These are phyloP conservation scores for Phytophthora crassamura DNA, from an alignment of 352 stramenopile species.

Conservation along the genomic window DNA sequence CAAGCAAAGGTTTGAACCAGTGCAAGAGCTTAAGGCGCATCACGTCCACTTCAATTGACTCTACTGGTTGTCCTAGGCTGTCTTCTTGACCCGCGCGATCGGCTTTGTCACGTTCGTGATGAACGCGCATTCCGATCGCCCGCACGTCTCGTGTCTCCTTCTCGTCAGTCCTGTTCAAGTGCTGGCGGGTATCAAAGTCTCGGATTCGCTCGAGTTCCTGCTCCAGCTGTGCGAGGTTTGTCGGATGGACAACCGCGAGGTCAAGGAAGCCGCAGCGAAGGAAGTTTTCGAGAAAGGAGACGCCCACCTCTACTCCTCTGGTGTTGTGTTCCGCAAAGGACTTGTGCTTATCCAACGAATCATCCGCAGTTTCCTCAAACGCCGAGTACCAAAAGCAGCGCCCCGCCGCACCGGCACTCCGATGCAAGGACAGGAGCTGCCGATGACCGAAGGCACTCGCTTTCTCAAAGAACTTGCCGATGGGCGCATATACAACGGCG, in stretches of 20 bases:
- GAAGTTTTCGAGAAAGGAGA: conserved; percentile 75
- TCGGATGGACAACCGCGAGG: conserved; percentile 48
- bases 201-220: conserved; percentile 79
- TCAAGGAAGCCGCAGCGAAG: conserved; percentile 59
- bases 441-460: conserved; percentile 59
- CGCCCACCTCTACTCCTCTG: conserved; percentile 70
- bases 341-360: conserved; percentile 75
- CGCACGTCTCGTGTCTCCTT: conserved; percentile 68
- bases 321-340: conserved; percentile 76
- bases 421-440: conserved; percentile 16
- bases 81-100: conserved; percentile 79
- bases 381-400: conserved; percentile 40
- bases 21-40: too few relatives aligned
- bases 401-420: not conserved
- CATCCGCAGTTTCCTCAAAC: conserved; percentile 75
- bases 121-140: conserved; percentile 40
- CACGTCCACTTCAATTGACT: not conserved
- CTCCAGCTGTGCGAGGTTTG: conserved; percentile 74
- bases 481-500: conserved; percentile 69
- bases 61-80: conserved; percentile 43
- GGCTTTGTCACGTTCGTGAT: conserved; percentile 78
- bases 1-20: conserved; percentile 64
- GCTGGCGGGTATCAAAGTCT: conserved; percentile 66
- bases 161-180: conserved; percentile 89
- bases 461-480: conserved; percentile 82